Evolutionary conservation across 2,329 filamentous ascomycete genomes (phyloP), one percentile per base, ranked within the genome.

Genomic region (Phaeomoniella chlamydospora): DNA sequence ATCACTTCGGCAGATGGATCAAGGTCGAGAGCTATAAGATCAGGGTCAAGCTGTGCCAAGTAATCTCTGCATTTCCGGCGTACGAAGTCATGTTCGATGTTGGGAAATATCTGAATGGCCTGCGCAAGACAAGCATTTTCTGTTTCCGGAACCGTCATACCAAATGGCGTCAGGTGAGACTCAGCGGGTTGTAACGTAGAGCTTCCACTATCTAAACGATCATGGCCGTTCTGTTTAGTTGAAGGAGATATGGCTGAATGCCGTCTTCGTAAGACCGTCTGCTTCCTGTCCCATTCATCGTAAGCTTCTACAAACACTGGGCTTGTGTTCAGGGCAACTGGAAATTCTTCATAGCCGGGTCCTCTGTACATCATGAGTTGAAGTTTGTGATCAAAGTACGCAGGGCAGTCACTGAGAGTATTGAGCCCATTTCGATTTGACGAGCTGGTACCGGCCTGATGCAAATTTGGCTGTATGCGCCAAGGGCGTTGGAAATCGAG

Each of bases 31-130:
- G 11, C 6, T 13, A 31, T 19, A 29, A 19, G 19, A 18, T 19
- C 40, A 31, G 10, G 30, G 19, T 18, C 38, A 38, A 15, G 12
- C 40, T 43, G 10, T 42, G 6, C 22, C 22, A 26, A 26, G 9
- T 41, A 38, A 12, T 32, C 43, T 15, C 52, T 41, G 39, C 58
- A 62, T n/a, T 65, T 45, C 12, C 48, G 43, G 9, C 43, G 43
- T 15, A 68, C 55, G 44, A 64, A 57, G 9, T 57, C 47, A 15
- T 49, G 55, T 37, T 57, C 58, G 29, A 69, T 64, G 34, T 62
- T 63, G 5, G 67, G 67, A 37, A 70, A 68, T 5, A 69, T 44
- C 9, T 50, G 47, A 3, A 61, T 26, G 13, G 69, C 46, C n/a
- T 51, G 47, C 5, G 45, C 41, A 13, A 65, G 47, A 34, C 55